These are phyloP conservation scores for Penicillium sp. DNA, from an alignment of 2,329 filamentous ascomycete genomes.

Conservation along the genomic window DNA sequence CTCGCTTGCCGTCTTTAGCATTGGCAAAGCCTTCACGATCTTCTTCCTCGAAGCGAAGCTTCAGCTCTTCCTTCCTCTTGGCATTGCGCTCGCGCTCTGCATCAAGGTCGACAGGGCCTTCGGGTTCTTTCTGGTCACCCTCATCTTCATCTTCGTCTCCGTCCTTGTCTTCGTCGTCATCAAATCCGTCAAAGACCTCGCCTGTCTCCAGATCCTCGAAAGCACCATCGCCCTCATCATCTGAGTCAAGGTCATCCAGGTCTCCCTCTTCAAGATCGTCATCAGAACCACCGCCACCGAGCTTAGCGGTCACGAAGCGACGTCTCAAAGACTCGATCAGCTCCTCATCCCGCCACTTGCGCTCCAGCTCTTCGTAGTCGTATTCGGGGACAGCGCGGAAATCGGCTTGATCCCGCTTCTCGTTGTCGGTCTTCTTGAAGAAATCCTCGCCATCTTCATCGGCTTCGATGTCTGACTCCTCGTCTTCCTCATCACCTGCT, in stretches of 20 bases:
- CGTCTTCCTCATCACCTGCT: constrained; percentile 63
- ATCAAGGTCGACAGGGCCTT: constrained; percentile 65
- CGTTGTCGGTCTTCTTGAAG: constrained; percentile 62
- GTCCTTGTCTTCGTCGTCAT: constrained; percentile 33
- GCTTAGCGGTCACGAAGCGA: constrained; percentile 75
- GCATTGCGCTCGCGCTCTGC: constrained; percentile 91
- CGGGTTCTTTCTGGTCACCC: constrained; percentile 48
- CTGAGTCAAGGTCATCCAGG: constrained; percentile 60
- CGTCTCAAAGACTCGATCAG: constrained; percentile 75
- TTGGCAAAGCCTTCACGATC: constrained; percentile 89
- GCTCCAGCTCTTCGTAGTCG: constrained; percentile 79
- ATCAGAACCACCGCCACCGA: constrained; percentile 63
- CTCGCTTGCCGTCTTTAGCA: constrained; percentile 82
- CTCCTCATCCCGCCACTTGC: constrained; percentile 83
- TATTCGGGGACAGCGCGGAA: constrained; percentile 79
- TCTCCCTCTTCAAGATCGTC: constrained; percentile 58
- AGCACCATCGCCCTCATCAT: constrained; percentile 75
- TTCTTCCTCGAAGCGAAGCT: constrained; percentile 93
- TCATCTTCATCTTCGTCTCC: constrained; percentile 61
- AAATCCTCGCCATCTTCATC: constrained; percentile 71
- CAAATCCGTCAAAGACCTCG: constrained; percentile 57
- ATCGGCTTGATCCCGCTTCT: constrained; percentile 62
- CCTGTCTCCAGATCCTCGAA: constrained; percentile 87
- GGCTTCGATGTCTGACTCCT: constrained; percentile 58
- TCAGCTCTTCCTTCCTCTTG: constrained; percentile 89